Evolutionary conservation across 805 yeast species (phyloP).

Genomic region (Kuraishia capsulata): DNA sequence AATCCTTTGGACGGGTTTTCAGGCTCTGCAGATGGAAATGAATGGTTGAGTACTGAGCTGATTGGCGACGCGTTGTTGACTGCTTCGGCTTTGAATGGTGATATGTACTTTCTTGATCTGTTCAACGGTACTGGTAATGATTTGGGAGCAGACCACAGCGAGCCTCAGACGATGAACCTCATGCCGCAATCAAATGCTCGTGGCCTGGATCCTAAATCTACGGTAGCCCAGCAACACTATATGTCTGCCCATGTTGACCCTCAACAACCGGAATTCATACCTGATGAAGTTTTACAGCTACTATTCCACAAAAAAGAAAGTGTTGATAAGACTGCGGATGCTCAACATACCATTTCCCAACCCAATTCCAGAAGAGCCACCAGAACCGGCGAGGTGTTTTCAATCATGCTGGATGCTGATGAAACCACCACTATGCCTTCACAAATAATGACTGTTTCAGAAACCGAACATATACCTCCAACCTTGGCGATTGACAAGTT

Average conservation of each 20-base stretch:
- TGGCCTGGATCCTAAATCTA: too few relatives aligned
- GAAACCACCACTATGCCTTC: slow-evolving; percentile 38
- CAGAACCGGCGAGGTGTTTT: slow-evolving; percentile 11
- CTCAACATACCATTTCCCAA: background rate
- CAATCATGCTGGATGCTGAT: slow-evolving; percentile 25
- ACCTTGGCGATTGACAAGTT: slow-evolving; percentile 29
- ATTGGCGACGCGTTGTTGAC: slow-evolving; percentile 66
- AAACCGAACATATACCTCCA: slow-evolving; percentile 31
- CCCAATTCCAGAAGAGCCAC: background rate
- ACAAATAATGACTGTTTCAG: slow-evolving; percentile 41
- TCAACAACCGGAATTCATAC: slow-evolving; percentile 9
- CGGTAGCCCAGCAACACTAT: background rate
- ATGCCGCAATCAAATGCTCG: too few relatives aligned
- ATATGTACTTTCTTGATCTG: slow-evolving; percentile 47
- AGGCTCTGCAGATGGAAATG: slow-evolving; percentile 36
- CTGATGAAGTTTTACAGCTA: slow-evolving; percentile 39
- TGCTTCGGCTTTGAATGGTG: slow-evolving; percentile 62
- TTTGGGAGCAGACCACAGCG: slow-evolving; percentile 4
- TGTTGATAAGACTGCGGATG: slow-evolving; percentile 1
- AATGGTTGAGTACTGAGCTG: slow-evolving; percentile 65
- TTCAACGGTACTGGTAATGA: slow-evolving; percentile 23
- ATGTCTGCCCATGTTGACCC: background rate
- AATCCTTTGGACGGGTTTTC: too few relatives aligned
- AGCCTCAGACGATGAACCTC: background rate
- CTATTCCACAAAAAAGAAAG: slow-evolving; percentile 31